These are phyloP conservation scores for Neurospora sp. DNA, from an alignment of 495 filamentous ascomycete genomes.

Conservation along the genomic window DNA sequence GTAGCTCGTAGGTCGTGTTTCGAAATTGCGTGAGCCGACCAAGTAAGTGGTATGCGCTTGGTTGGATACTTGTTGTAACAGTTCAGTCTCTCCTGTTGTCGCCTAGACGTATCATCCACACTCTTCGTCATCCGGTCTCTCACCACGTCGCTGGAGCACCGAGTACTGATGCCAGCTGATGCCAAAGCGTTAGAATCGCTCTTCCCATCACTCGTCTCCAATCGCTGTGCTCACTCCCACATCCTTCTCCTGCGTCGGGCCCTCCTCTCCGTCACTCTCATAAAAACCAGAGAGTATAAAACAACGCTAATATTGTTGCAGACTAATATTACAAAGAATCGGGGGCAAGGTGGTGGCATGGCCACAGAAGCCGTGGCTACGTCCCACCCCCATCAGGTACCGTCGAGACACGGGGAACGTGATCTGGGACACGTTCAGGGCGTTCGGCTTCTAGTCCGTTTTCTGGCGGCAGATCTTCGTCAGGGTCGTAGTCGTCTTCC, in stretches of 20 bases:
- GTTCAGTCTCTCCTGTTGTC: not conserved
- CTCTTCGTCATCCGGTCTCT: not conserved
- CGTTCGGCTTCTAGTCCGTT: slow-evolving; percentile 15
- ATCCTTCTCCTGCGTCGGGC: not conserved
- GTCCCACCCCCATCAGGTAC: slow-evolving; percentile 11
- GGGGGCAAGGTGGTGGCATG: not conserved
- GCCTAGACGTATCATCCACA: not conserved
- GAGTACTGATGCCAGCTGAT: not conserved
- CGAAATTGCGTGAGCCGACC: not conserved
- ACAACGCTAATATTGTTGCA: not conserved
- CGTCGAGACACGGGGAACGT: not conserved
- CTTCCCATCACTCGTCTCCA: not conserved
- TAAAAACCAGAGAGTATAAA: not conserved
- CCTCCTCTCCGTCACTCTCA: not conserved
- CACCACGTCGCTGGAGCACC: not conserved
- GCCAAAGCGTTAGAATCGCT: not conserved
- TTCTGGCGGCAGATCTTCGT: slow-evolving; percentile 19
- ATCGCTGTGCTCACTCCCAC: not conserved
- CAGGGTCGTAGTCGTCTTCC: slow-evolving; percentile 24
- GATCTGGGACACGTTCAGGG: slow-evolving; percentile 7
- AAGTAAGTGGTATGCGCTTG: not conserved
- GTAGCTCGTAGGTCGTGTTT: not conserved
- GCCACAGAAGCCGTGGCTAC: not conserved
- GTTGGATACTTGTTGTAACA: not conserved
- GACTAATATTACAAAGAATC: not conserved